These are phyloP conservation scores for Eucalyptus fibrosa DNA, from an alignment of 345 rosid genomes.

Conservation along the genomic window DNA sequence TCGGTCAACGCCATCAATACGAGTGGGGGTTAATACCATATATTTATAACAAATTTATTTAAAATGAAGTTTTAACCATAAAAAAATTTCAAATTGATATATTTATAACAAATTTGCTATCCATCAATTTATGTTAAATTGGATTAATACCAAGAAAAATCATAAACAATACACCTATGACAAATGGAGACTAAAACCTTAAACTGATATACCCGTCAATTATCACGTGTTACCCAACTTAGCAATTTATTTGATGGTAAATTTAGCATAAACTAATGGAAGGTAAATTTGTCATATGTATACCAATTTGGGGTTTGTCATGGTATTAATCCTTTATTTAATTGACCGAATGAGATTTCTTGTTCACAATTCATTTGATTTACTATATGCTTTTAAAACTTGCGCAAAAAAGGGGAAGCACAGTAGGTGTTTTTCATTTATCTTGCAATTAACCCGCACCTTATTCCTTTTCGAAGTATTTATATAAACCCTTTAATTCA, in stretches of 20 bases:
- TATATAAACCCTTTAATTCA: neutral
- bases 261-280: rapidly evolving
- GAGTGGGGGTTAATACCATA: too few species aligned
- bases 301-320: rapidly evolving
- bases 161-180: rapidly evolving
- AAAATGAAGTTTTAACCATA: too few species aligned
- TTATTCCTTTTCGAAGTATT: too few species aligned
- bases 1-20: too few species aligned
- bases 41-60: too few species aligned
- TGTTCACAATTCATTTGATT: neutral
- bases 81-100: too few species aligned
- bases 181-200: rapidly evolving
- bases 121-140: rapidly evolving
- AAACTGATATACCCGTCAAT: rapidly evolving
- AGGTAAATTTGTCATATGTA: rapidly evolving
- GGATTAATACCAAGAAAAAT: rapidly evolving
- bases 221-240: rapidly evolving
- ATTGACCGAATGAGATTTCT: rapidly evolving
- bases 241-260: too few species aligned
- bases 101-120: rapidly evolving
- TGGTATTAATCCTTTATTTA: too few species aligned
- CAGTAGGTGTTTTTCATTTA: too few species aligned
- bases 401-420: neutral
- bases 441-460: too few species aligned
- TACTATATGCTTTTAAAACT: neutral